These are phyloP conservation scores for Populus deltoides DNA, from an alignment of 345 rosid species.

Conservation along the genomic window DNA sequence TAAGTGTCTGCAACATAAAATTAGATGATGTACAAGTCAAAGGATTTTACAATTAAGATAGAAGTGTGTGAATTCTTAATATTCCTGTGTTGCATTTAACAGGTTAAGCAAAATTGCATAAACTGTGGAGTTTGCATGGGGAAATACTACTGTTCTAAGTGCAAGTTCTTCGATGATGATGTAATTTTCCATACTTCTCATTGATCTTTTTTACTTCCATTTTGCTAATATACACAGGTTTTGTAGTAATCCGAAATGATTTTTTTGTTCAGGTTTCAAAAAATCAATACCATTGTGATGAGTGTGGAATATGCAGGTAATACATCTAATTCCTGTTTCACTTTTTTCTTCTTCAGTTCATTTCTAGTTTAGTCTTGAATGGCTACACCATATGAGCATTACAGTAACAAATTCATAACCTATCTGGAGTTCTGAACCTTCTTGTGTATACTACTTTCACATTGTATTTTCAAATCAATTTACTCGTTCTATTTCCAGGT, in stretches of 20 bases:
- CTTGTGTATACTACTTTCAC: not conserved
- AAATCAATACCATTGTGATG: conserved; percentile 62
- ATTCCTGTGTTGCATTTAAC: conserved; percentile 3
- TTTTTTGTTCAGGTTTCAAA: conserved; percentile 42
- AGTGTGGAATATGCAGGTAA: conserved; percentile 71
- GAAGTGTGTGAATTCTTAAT: not conserved
- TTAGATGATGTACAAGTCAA: not conserved
- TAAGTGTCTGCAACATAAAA: conserved; percentile 29
- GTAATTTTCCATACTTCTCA: conserved; percentile 29
- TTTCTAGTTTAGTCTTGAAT: no score
- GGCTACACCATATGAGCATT: no score
- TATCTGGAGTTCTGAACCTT: no score
- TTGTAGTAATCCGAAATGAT: not conserved
- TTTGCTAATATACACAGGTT: not conserved
- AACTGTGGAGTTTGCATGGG: conserved; percentile 82
- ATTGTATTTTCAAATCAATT: not conserved
- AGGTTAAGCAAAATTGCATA: conserved; percentile 60
- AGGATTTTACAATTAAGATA: not conserved
- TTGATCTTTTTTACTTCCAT: not conserved
- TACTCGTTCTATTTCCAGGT: not conserved
- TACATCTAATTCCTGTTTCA: not conserved
- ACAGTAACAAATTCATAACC: no score
- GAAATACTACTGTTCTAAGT: conserved; percentile 58
- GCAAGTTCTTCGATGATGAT: conserved; percentile 81
- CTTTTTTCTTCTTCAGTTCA: not conserved